Base-by-base conservation (phyloP, 768 basidiomycete genomes). In the Naganishia kalamii region DNA sequence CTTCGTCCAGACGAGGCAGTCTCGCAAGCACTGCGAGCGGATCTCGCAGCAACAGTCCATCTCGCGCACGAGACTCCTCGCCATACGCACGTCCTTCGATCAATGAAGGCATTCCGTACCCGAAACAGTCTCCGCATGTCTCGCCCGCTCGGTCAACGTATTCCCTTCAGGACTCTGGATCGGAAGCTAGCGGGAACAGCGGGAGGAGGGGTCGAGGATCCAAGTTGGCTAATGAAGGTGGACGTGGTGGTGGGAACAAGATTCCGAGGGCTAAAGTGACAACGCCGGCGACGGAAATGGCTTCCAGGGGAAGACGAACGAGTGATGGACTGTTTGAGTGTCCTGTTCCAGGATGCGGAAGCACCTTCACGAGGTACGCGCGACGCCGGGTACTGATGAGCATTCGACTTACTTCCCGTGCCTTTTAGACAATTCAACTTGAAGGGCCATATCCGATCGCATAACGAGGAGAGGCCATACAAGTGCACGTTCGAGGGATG, bases 401-500 rank as follows among this genome's bases (percentile, higher is more conserved):
- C 21, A 27, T 25, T 47, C 17, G 41, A 54, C 37, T 51, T 35
- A 65, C 33, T 29, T 12, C 12, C 25, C 8, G 7, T 57, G 6
- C 46, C 6, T 29, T 2, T 2, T 0, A 65, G 90, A 73, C 88
- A 90, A 74, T 96, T 96, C 81, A 96, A 96, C 75, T 77, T 96
- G 65, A 92, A 92, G 76, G 93, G 93, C n/a, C 93, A 97, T 74
- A 82, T 96, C 71, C 88, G 93, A 44, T 91, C 89, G 15, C 93
- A 96, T 72, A 92, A 89, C 66, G 92, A 93, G 77, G 91, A 94
- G 78, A 87, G 91, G 68, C 92, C 92, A 33, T 97, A 92, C 82
- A 85, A 88, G 77, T 97, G 92, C 80, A 87, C 89, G 72, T 94
- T 91, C 87, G 90, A 90, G 0, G 92, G 90, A 25, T 97, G 92